Percentiles rank a stretch among this genome's conserved stretches.
Evolutionary conservation across 2,329 filamentous ascomycete genomes (phyloP).

Genomic region (Paramyrothecium roridum): DNA sequence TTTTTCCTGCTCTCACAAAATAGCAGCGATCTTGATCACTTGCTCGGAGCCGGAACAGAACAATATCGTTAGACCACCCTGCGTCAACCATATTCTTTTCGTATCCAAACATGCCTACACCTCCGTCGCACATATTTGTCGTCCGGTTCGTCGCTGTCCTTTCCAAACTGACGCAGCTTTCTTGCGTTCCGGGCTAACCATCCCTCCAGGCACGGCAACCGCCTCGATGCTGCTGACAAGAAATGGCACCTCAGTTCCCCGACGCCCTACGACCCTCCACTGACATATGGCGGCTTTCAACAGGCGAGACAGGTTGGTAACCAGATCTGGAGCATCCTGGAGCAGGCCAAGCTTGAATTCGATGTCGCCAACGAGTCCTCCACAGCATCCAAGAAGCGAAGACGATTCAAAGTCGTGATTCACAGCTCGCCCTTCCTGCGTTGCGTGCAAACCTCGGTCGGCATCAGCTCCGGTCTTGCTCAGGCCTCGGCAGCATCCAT

Average conservation of each 20-base stretch:
- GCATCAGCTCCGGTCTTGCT: constrained; percentile 80
- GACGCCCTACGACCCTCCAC: constrained; percentile 90
- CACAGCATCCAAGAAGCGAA: constrained; percentile 35
- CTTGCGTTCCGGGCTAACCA: constrained; percentile 9
- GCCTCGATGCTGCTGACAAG: constrained; percentile 91
- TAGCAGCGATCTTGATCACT: constrained; percentile 4
- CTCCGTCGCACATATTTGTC: constrained; percentile 41
- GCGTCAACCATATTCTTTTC: not conserved
- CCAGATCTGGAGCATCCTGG: constrained; percentile 73
- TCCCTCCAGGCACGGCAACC: constrained; percentile 72
- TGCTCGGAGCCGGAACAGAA: not conserved
- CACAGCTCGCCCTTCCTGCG: constrained; percentile 93
- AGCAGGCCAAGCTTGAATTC: constrained; percentile 46
- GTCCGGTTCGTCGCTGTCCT: constrained; percentile 31
- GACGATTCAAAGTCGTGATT: constrained; percentile 74
- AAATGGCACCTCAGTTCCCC: constrained; percentile 92
- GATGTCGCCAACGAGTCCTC: constrained; percentile 23
- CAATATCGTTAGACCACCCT: not conserved
- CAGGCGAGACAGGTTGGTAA: constrained; percentile 80
- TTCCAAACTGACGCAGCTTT: constrained; percentile 4
- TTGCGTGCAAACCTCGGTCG: constrained; percentile 89
- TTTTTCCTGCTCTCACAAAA: not conserved
- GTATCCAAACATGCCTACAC: constrained; percentile 31
- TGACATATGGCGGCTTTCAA: constrained; percentile 92
- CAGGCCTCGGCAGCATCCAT: constrained; percentile 40